Base-by-base conservation (phyloP, 1,284 basidiomycete species). In the Moesziomyces parantarcticus region DNA sequence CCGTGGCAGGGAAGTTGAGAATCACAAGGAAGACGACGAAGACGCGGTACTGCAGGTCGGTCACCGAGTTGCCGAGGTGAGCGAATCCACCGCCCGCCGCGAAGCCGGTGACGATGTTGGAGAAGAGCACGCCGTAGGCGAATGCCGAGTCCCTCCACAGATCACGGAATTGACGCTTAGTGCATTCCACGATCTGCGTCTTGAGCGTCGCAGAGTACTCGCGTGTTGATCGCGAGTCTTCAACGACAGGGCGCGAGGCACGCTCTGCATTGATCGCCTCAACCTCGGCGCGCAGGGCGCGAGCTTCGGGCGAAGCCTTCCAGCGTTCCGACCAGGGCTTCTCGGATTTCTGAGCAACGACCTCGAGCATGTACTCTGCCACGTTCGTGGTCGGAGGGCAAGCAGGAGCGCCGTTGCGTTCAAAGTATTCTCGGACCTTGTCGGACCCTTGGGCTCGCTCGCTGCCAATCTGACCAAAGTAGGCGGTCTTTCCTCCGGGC, bases 91-190 rank as follows among this genome's bases (percentile, higher is more conserved):
- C 77, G 40, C 73, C 75, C 7, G 69, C 68, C 14, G 72, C 60
- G 68, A 84, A 75, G 44, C 82, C 84, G 7, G 84, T 81, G 32
- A 84, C 62, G 14, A 84, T 76, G 66, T 84, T 83, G 11, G 86
- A 84, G 49, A 84, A 85, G 25, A 93, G 77, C 85, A 94, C 93
- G 29, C 91, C 89, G 84, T 90, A 87, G 57, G 94, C 85, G 79
- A 93, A 95, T 0, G 88, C 89, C 3, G 92, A 90, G 63, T 89
- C 87, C 20, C 90, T 85, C 87, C 87, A 90, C 69, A 88, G 87
- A 60, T 87, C 86, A 55, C 86, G 83, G 67, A 87, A 87, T 36
- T 88, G 87, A 20, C 90, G 87, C 61, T 83, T 82, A 4, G 87
- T 75, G n/a, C 90, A 86, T 55, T 87, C 85, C 47, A 77, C 77